Percentiles rank a stretch among this genome's conserved stretches.
Conservation (phyloP, 768 basidiomycete species). For the Lactarius tabidus region DNA sequence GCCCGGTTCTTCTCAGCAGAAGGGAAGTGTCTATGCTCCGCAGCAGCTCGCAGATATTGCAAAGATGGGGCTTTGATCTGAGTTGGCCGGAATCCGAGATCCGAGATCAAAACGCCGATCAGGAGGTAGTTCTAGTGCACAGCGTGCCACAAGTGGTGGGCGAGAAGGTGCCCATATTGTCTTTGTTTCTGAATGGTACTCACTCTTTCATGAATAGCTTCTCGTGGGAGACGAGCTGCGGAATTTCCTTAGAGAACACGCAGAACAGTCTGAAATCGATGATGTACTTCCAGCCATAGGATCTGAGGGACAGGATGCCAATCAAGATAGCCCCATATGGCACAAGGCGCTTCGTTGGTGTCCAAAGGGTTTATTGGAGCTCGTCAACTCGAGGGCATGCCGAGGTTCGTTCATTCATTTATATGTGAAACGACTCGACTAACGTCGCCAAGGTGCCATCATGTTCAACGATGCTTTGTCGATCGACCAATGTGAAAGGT, state of each 20-base stretch:
- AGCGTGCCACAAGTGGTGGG: constrained; percentile 66
- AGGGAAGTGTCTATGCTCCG: constrained; percentile 54
- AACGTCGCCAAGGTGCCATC: constrained; percentile 66
- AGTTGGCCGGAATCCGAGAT: constrained; percentile 31
- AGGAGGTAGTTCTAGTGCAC: constrained; percentile 47
- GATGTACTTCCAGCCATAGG: constrained; percentile 27
- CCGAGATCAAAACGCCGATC: constrained; percentile 26
- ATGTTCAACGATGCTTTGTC: constrained; percentile 91
- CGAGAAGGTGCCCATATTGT: constrained; percentile 49
- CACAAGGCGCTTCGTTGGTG: constrained; percentile 72
- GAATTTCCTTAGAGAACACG: constrained; percentile 68
- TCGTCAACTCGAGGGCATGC: constrained; percentile 95
- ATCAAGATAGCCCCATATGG: constrained; percentile 42
- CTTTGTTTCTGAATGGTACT: constrained; percentile 1
- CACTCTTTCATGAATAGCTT: constrained; percentile 40
- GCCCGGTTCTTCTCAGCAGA: constrained; percentile 60
- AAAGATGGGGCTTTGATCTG: constrained; percentile 68
- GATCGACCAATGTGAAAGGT: constrained; percentile 58
- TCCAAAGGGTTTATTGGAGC: constrained; percentile 74
- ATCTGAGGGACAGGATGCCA: constrained; percentile 1
- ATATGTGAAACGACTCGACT: constrained; percentile 2
- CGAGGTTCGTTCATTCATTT: constrained; percentile 51
- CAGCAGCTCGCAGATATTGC: constrained; percentile 46
- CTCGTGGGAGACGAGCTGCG: constrained; percentile 67
- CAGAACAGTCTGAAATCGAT: constrained; percentile 56